Conservation (phyloP, 2,329 filamentous ascomycete species). For the Pyrenophora tritici-repentis region DNA sequence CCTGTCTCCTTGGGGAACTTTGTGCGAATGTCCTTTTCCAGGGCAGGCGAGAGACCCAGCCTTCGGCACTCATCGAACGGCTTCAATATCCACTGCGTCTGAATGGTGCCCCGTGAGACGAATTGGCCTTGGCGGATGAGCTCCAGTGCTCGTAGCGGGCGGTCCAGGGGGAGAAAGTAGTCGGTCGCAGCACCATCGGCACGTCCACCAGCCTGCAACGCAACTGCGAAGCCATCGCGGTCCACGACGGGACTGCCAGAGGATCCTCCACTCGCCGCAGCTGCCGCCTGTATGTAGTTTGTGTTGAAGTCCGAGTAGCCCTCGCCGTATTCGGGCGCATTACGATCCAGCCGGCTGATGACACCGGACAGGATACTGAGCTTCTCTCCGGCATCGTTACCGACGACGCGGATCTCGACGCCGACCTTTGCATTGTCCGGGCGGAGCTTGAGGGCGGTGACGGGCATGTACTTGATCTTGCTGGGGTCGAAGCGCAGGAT, state of each 20-base stretch:
- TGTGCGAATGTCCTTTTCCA: constrained; percentile 83
- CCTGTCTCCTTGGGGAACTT: constrained; percentile 91
- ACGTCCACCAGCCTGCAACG: constrained; percentile 89
- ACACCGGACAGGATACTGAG: constrained; percentile 97
- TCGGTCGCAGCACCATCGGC: constrained; percentile 95
- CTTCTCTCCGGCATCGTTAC: constrained; percentile 98
- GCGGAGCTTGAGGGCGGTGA: constrained; percentile 77
- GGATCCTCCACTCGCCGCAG: constrained; percentile 93
- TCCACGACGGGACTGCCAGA: constrained; percentile 99
- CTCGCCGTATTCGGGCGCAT: constrained; percentile 92
- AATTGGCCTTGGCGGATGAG: constrained; percentile 77
- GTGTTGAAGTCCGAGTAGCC: constrained; percentile 98
- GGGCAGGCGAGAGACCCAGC: constrained; percentile 79
- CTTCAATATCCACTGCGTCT: constrained; percentile 96
- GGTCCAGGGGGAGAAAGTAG: constrained; percentile 93
- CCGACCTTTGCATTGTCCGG: constrained; percentile 89
- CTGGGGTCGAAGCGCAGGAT: constrained; percentile 95
- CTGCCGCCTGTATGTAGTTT: constrained; percentile 97
- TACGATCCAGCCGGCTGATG: constrained; percentile 92
- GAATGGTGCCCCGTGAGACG: constrained; percentile 92
- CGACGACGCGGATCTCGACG: constrained; percentile 92
- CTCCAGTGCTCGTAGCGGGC: constrained; percentile 82
- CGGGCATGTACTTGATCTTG: constrained; percentile 95
- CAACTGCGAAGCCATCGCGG: constrained; percentile 88
- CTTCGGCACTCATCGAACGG: constrained; percentile 96